Evolutionary conservation across 2,329 filamentous ascomycete species (phyloP).

Genomic region (Botrytis pseudocinerea): DNA sequence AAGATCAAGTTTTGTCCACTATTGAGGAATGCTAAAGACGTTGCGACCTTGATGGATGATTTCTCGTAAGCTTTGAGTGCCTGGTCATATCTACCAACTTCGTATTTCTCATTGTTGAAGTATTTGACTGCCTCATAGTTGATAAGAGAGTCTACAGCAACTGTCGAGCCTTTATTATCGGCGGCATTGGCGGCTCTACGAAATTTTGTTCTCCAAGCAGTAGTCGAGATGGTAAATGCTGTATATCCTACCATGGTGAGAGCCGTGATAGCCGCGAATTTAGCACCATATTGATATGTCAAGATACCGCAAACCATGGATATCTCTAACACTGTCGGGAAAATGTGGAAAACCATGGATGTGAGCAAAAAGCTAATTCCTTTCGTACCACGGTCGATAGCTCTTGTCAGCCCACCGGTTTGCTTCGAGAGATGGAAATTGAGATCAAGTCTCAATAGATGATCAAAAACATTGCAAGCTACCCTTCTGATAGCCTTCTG

Average conservation of each 20-base stretch:
- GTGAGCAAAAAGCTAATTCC: constrained; percentile 96
- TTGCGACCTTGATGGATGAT: constrained; percentile 95
- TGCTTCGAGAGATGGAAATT: constrained; percentile 94
- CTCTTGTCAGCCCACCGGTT: constrained; percentile 89
- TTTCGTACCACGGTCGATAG: constrained; percentile 95
- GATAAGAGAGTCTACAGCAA: constrained; percentile 94
- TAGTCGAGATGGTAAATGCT: constrained; percentile 95
- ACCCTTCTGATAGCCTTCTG: constrained; percentile 95
- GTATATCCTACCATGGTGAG: constrained; percentile 92
- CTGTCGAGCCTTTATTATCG: constrained; percentile 91
- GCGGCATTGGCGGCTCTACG: constrained; percentile 92
- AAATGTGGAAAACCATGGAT: constrained; percentile 97
- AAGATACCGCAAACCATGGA: constrained; percentile 93
- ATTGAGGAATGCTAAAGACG: constrained; percentile 89
- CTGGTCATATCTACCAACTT: constrained; percentile 86
- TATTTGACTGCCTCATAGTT: constrained; percentile 99
- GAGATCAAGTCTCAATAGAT: constrained; percentile 83
- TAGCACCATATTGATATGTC: constrained; percentile 90
- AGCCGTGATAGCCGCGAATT: constrained; percentile 89
- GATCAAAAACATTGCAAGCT: constrained; percentile 88
- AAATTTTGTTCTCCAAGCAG: constrained; percentile 96
- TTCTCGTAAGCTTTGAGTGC: constrained; percentile 85
- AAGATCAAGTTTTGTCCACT: constrained; percentile 97
- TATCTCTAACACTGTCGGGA: constrained; percentile 92
- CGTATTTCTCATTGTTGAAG: constrained; percentile 98